Evolutionary conservation across 352 stramenopile species (phyloP).

Genomic region (Sclerospora graminicola): DNA sequence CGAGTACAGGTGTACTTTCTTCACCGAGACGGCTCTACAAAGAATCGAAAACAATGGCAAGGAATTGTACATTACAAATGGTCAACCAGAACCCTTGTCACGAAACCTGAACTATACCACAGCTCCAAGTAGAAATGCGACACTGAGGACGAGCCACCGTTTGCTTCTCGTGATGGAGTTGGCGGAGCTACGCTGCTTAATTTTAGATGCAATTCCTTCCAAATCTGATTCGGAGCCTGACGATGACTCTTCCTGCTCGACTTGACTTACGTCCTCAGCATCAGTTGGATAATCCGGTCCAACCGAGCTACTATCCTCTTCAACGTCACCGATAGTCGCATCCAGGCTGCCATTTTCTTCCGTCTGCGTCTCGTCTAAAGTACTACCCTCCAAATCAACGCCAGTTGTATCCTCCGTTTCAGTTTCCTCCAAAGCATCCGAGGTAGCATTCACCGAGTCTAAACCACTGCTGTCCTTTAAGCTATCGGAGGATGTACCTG

Average conservation of each 20-base stretch:
- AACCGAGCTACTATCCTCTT: constrained; percentile 2
- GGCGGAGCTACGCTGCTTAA: constrained; percentile 11
- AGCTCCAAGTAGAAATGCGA: constrained; percentile 12
- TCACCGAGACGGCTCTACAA: too few species aligned
- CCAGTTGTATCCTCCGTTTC: too few species aligned
- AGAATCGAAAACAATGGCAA: too few species aligned
- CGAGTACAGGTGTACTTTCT: too few species aligned
- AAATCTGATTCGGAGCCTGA: constrained; percentile 5
- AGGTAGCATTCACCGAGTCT: neutral
- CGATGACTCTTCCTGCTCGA: constrained; percentile 5
- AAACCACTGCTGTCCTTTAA: constrained; percentile 1
- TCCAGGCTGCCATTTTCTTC: too few species aligned
- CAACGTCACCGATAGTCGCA: too few species aligned
- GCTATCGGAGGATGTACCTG: too few species aligned
- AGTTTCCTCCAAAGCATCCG: neutral
- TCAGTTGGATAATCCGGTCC: neutral
- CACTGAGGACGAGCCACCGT: constrained; percentile 7
- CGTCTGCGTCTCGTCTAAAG: too few species aligned
- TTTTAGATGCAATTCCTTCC: neutral
- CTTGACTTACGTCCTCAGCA: constrained; percentile 3
- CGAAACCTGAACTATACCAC: neutral
- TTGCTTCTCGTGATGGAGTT: constrained; percentile 2
- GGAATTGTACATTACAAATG: too few species aligned
- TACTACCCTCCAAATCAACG: too few species aligned
- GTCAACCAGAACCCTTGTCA: neutral